Percentiles rank a stretch among this genome's conserved stretches.
Conservation (phyloP, 495 filamentous ascomycete species). For the Aspergillus saccharolyticus region DNA sequence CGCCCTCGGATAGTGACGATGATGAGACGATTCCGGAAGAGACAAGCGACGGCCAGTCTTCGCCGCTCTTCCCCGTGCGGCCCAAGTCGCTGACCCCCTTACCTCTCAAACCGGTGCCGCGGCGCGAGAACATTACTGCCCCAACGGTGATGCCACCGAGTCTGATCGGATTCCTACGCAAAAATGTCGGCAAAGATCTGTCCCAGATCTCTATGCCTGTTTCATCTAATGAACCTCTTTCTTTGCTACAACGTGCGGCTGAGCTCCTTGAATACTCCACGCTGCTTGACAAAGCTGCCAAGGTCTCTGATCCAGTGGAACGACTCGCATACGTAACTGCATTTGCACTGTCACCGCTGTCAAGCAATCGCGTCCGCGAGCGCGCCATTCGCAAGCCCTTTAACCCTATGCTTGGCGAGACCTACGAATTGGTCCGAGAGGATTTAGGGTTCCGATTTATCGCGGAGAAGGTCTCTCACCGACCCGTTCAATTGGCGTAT, state of each 20-base stretch:
- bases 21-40: conserved; percentile 24
- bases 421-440: conserved; percentile 85
- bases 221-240: conserved; percentile 89
- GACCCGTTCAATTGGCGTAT: conserved; percentile 86
- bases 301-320: conserved; percentile 54
- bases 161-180: conserved; percentile 88
- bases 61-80: conserved; percentile 62
- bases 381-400: conserved; percentile 95
- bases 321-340: conserved; percentile 80
- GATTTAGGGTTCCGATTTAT: conserved; percentile 85
- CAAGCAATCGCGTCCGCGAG: conserved; percentile 74
- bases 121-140: conserved; percentile 66
- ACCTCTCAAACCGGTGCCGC: conserved; percentile 59
- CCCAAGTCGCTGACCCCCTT: conserved; percentile 75
- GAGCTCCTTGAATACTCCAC: conserved; percentile 87
- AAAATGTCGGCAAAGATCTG: conserved; percentile 96
- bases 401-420: conserved; percentile 96
- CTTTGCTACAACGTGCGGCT: conserved; percentile 77
- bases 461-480: conserved; percentile 88
- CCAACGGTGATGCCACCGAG: conserved; percentile 78
- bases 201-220: conserved; percentile 97
- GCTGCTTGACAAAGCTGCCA: conserved; percentile 70
- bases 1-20: conserved; percentile 51
- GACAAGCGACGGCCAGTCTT: conserved; percentile 32
- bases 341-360: conserved; percentile 82